Percentiles rank a stretch among this genome's conserved stretches.
phyloP scores from a whole-genome alignment of 148 eudicot genomes.

The Vaccinium myrtillus region DNA sequence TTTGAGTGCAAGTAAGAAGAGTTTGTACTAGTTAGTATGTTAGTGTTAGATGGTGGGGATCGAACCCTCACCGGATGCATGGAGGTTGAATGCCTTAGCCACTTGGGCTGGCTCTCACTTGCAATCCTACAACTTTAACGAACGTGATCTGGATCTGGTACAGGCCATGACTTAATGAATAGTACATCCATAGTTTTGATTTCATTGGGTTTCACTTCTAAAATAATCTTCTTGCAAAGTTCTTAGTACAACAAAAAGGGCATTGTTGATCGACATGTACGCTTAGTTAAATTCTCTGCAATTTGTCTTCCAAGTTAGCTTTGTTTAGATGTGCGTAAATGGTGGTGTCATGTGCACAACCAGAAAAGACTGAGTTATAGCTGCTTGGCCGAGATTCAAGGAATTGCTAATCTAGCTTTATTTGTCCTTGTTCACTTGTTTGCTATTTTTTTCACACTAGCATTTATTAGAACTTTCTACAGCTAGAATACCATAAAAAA shows the following conservation, averaged over 20 bases:
- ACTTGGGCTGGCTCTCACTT: no score
- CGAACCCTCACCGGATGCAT: no score
- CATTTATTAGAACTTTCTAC: not conserved
- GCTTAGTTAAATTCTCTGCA: not conserved
- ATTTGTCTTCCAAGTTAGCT: not conserved
- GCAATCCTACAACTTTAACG: not conserved
- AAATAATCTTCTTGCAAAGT: not conserved
- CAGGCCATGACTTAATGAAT: not conserved
- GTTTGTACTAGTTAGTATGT: no score
- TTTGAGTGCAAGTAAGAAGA: not conserved
- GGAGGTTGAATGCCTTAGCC: no score
- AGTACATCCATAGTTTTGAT: not conserved
- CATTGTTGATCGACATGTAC: not conserved
- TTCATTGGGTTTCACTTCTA: slow-evolving; percentile 1
- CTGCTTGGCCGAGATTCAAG: not conserved
- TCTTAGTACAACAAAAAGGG: not conserved
- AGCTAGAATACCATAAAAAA: no score
- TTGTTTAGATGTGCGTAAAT: not conserved
- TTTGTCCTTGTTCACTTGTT: not conserved
- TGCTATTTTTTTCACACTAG: not conserved
- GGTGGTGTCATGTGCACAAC: not conserved
- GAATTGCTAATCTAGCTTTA: not conserved
- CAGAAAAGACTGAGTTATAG: not conserved
- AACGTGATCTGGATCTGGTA: not conserved
- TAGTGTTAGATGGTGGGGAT: no score